Evolutionary conservation across 139 green algal genomes (phyloP), one percentile per base, ranked within the genome.

Genomic region (Trebouxia sp.): DNA sequence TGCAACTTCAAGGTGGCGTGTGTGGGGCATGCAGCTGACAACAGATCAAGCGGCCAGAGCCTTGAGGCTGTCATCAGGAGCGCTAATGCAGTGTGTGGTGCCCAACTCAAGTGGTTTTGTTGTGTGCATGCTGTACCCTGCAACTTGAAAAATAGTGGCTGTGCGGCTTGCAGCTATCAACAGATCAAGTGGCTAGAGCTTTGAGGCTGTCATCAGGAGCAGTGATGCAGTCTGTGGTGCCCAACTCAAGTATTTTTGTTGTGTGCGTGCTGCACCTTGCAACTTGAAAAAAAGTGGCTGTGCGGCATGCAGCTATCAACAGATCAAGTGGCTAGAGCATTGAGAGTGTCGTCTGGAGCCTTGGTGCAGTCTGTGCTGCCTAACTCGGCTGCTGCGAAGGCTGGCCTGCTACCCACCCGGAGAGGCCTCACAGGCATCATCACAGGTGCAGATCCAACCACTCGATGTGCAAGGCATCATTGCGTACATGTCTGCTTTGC

Each of bases 231-330:
- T 76, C 65, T 3, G 82, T 94, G 8, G 50, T 84, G 10, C 66
- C 83, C 5, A 79, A 84, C 30, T 82, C 82, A 0, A 42, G 86
- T 10, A 92, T 91, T 6, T 88, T 72, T 5, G 79, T 82, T 58
- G 92, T 88, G 12, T 91, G 92, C 3, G 76, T 96, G 42, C 83
- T 94, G 53, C 37, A 80, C n/a, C n/a, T n/a, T n/a, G n/a, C n/a
- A n/a, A n/a, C n/a, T n/a, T n/a, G n/a, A n/a, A n/a, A n/a, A n/a
- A n/a, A n/a, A n/a, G n/a, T n/a, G n/a, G n/a, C n/a, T n/a, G n/a
- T 66, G 6, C 6, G 50, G 6, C 20, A 28, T 84, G 43, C 89
- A 93, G 87, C 38, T 94, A 15, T 83, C 89, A 1, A 76, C 66
- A 17, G 92, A 95, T 30, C 47, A 66, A 6, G 87, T 96, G 5